Evolutionary conservation across 805 yeast species (phyloP), one percentile per base, ranked within the genome.

Genomic region (Torulaspora franciscae): DNA sequence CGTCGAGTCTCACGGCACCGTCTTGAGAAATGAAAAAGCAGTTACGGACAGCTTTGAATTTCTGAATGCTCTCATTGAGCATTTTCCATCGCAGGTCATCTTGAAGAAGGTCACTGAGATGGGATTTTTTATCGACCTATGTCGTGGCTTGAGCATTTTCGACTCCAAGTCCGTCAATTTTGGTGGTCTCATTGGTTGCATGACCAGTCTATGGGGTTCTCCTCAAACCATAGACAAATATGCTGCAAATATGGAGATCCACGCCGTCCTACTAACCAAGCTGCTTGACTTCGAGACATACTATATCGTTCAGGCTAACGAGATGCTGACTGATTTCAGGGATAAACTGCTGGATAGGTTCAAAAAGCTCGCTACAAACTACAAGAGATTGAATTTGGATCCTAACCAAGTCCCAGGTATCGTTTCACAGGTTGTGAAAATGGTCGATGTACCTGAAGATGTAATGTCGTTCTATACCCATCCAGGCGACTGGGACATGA

Each of bases 211-310:
- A 10, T 59, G 70, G 64, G 48, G 57, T 8, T 43, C 55, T 7
- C 61, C 66, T 13, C 60, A 58, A 32, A 48, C 55, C 2, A 44
- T 57, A 19, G 60, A 55, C 15, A 54, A 54, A 27, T 57, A 56
- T 23, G 58, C 61, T 27, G 34, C 49, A 33, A 52, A 55, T 28
- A 32, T 69, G 15, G 65, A 67, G 29, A 40, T 68, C 6, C 64
- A 64, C 46, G 57, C 71, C 1, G 64, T 64, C 15, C 40, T 70
- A 41, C 54, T 70, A 7, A 52, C 65, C 8, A 70, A 64, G 51
- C 58, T 70, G 26, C 59, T 61, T 45, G 72, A 70, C 45, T 47
- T 65, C 40, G 67, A 66, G 35, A 57, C 60, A 33, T 58, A 59
- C 38, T 61, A 59, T 42, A 50, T 55, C 2, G 58, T 50, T 14